Percentiles rank a stretch among this genome's conserved stretches.
phyloP scores from a whole-genome alignment of 2,329 filamentous ascomycete genomes.

The Ascochyta fabae region DNA sequence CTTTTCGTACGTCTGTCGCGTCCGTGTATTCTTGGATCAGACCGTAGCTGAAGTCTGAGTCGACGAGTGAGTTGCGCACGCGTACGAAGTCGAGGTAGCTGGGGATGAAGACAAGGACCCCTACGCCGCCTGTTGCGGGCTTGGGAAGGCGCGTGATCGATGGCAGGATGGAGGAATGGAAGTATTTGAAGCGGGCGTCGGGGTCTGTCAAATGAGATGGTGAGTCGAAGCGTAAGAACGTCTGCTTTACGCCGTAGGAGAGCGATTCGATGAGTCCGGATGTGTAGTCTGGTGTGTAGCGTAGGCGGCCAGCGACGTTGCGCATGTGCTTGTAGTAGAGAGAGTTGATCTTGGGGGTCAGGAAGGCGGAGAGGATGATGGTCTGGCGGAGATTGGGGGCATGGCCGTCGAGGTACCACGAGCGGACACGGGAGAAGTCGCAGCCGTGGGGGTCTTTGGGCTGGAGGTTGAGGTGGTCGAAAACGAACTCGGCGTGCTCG shows the following conservation, averaged over 20 bases:
- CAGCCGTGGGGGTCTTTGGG: conserved; percentile 89
- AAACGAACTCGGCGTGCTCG: conserved; percentile 93
- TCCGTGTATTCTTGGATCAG: conserved; percentile 88
- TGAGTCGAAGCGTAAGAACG: conserved; percentile 85
- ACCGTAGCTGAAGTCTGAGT: conserved; percentile 74
- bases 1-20: conserved; percentile 77
- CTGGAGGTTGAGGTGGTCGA: conserved; percentile 88
- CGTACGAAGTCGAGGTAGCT: conserved; percentile 95
- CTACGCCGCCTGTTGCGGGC: conserved; percentile 60
- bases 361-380: conserved; percentile 78
- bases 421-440: conserved; percentile 88
- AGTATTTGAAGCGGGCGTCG: conserved; percentile 89
- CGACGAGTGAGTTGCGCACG: conserved; percentile 89
- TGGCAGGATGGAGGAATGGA: conserved; percentile 81
- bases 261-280: conserved; percentile 74
- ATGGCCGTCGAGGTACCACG: conserved; percentile 91
- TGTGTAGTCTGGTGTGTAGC: conserved; percentile 70
- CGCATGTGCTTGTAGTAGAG: conserved; percentile 77
- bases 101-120: conserved; percentile 87
- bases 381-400: conserved; percentile 85
- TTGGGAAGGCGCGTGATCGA: conserved; percentile 72
- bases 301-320: conserved; percentile 81
- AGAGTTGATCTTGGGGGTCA: conserved; percentile 86
- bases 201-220: conserved; percentile 75
- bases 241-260: conserved; percentile 77